A percentile compares a stretch with the other conserved stretches of the same genome.
Evolutionary conservation across 441 rosid genomes (phyloP).

Genomic region (Mallotus japonicus): DNA sequence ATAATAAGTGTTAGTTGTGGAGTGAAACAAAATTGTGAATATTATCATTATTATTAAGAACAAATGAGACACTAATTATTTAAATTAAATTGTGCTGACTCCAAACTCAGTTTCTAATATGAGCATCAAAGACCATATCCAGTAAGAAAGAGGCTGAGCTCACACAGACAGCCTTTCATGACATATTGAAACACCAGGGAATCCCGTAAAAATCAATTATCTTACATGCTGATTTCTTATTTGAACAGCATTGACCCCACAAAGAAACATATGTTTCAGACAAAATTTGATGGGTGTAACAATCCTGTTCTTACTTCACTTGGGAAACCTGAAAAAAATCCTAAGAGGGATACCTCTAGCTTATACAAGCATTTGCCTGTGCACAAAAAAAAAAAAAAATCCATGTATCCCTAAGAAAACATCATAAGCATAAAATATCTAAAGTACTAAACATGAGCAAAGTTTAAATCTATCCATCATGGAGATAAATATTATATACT

Average conservation of each 20-base stretch:
- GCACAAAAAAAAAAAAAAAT: not conserved
- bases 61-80: not conserved
- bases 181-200: slow-evolving; percentile 1
- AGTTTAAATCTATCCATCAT: not conserved
- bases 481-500: not conserved
- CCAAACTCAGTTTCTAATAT: not conserved
- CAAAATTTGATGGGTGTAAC: not conserved
- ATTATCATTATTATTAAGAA: slow-evolving; percentile 3
- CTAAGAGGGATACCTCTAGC: not conserved
- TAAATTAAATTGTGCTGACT: not conserved
- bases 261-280: not conserved
- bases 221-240: not conserved
- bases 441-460: not conserved
- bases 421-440: not conserved
- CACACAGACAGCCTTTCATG: not conserved
- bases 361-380: not conserved
- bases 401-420: too few species aligned
- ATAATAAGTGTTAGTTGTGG: slow-evolving; percentile 1
- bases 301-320: not conserved
- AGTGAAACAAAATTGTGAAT: not conserved
- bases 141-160: not conserved
- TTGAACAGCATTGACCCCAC: not conserved
- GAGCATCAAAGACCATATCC: slow-evolving; percentile 1
- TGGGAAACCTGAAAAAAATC: not conserved
- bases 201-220: not conserved